Evolutionary conservation across 345 rosid genomes (phyloP).

Genomic region (Dipteronia sinensis): DNA sequence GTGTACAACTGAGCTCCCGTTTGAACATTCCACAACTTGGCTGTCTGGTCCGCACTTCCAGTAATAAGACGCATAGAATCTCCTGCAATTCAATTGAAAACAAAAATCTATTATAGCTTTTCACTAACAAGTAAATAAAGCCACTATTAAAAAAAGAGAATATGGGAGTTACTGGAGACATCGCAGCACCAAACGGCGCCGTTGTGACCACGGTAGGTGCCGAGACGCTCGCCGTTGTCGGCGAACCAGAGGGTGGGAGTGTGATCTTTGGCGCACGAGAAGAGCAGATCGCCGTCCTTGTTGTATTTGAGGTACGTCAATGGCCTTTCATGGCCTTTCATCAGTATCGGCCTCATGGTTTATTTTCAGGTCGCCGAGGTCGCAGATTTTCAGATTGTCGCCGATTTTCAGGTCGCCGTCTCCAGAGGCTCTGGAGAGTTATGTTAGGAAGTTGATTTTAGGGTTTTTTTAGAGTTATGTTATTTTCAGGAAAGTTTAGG

Average conservation of each 20-base stretch:
- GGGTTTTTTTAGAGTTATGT: no score
- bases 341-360: conserved; percentile 80
- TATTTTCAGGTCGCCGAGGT: no score
- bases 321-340: conserved; percentile 99
- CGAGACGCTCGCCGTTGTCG: conserved; percentile 91
- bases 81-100: conserved; percentile 38
- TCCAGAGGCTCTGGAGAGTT: no score
- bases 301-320: conserved; percentile 87
- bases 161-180: conserved; percentile 57
- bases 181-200: conserved; percentile 99
- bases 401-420: no score
- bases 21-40: conserved; percentile 85
- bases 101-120: neutral
- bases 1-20: conserved; percentile 64
- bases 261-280: conserved; percentile 97
- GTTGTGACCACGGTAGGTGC: conserved; percentile 97
- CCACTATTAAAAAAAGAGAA: neutral
- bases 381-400: no score
- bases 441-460: no score
- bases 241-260: conserved; percentile 96
- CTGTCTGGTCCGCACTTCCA: conserved; percentile 94
- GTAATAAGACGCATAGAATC: conserved; percentile 77
- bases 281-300: conserved; percentile 86
- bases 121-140: neutral
- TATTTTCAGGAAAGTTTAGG: no score